Evolutionary conservation across 768 basidiomycete genomes (phyloP), one percentile per base, ranked within the genome.

Genomic region (Gyrodon lividus): DNA sequence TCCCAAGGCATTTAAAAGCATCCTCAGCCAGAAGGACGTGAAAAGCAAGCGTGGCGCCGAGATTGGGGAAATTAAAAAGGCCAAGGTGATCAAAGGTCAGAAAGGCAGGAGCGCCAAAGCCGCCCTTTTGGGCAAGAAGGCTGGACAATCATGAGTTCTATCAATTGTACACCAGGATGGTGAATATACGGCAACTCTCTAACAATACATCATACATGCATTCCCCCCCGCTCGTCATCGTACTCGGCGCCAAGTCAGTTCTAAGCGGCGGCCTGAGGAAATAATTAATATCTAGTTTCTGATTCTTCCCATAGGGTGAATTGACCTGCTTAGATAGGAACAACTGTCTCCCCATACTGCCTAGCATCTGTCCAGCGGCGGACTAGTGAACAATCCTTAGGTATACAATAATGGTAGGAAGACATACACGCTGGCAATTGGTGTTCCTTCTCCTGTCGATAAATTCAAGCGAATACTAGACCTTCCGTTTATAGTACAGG

Each of bases 41-140:
- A 83, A 84, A 69, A 72, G 75, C 63, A 85, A 85, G 62, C 73
- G 74, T 48, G 65, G 65, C 19, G 67, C 62, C 1, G 70, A 64
- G 31, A 65, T 70, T 42, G 73, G 74, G 3, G 79, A 79, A 66
- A 83, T 79, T 72, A 87, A 87, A 70, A 86, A 83, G 67, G 75
- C 71, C 46, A 75, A 70, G 55, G 52, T 72, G 9, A 50, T 68
- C 35, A 65, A 67, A 51, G 58, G 68, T 17, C 65, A 70, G 55
- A 70, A 70, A 9, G 68, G 71, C 24, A 80, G 77, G 66, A 81
- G 77, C 50, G 77, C 76, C 33, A 87, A 87, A 72, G 72, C 74
- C 52, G 68, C 65, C 38, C 54, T 85, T 47, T 65, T 84, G 33
- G 83, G 83, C 33, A 83, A 74, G 62, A 83, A 79, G 64, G 72